A percentile compares a stretch with the other conserved stretches of the same genome.
phyloP scores from a whole-genome alignment of 306 rosid species.

The Aeschynomene evenia region DNA sequence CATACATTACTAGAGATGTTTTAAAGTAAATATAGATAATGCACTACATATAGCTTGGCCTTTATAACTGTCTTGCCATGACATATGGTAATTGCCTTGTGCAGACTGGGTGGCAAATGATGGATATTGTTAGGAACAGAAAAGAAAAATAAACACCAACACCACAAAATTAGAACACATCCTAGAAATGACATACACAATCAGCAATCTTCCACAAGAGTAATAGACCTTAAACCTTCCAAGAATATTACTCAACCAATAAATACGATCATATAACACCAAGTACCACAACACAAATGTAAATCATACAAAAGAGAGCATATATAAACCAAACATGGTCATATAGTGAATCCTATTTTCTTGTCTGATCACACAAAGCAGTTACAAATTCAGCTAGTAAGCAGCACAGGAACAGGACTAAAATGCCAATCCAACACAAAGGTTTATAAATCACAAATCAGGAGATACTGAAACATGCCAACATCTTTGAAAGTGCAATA shows the following conservation, averaged over 20 bases:
- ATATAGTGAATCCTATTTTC: conserved; percentile 24
- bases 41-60: not conserved
- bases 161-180: not conserved
- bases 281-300: not conserved
- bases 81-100: not conserved
- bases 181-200: not conserved
- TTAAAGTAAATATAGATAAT: not conserved
- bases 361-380: conserved; percentile 40
- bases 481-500: conserved; percentile 31
- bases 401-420: conserved; percentile 30
- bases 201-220: not conserved
- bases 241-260: conserved; percentile 2
- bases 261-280: conserved; percentile 20
- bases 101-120: not conserved
- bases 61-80: not conserved
- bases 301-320: conserved; percentile 15
- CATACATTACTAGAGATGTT: not conserved
- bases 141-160: not conserved
- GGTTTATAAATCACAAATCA: conserved; percentile 44
- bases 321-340: conserved; percentile 6
- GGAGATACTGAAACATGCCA: conserved; percentile 37
- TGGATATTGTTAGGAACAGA: too few relatives aligned
- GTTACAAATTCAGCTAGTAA: conserved; percentile 37
- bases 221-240: not conserved
- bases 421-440: conserved; percentile 43